Base-by-base conservation (phyloP, 1,284 basidiomycete species). In the Anthracocystis setariae region DNA sequence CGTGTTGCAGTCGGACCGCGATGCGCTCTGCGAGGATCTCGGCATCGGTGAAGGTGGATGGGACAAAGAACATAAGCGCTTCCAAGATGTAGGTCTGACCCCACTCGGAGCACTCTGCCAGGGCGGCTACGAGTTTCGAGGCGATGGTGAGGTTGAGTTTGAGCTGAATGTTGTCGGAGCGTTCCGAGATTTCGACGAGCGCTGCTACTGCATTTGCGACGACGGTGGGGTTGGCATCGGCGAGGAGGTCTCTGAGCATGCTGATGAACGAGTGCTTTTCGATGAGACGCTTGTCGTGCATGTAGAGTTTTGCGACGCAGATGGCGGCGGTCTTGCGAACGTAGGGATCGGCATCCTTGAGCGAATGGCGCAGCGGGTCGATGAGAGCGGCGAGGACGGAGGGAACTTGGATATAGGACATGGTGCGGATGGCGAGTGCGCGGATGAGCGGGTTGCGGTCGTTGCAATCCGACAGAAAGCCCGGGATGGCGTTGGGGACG, bases 41-140 rank as follows among this genome's bases (percentile, higher is more conserved):
- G 12, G 96, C 94, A 80, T 98, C 96, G 35, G 89, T 86, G 62
- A 92, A 88, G 57, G 88, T 87, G 76, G 94, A 90, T 7, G 96
- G 96, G 8, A 97, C 91, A 81, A 92, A 98, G 53, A 94, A 92
- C 65, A 98, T 85, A 32, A 99, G 85, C 3, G 92, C 91, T 83
- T 98, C 96, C 52, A 99, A 87, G 70, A 99, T 98, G 83, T 98
- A 98, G 39, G 98, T 94, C 84, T 98, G 95, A 1, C 95, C 95
- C 96, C 96, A 99, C 84, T 96, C 93, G 43, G 93, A 94, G 79
- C 92, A 94, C 84, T 95, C 93, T 20, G 88, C 88, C 65, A 96
- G 86, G 1, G 93, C 93, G 13, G 90, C 86, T 27, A 94, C 87
- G 13, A 96, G 86, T 82, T 93, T 93, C 74, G 90, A 91, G 10